Conservation (phyloP, 352 stramenopile genomes). For the Thraustochytrium striatum region DNA sequence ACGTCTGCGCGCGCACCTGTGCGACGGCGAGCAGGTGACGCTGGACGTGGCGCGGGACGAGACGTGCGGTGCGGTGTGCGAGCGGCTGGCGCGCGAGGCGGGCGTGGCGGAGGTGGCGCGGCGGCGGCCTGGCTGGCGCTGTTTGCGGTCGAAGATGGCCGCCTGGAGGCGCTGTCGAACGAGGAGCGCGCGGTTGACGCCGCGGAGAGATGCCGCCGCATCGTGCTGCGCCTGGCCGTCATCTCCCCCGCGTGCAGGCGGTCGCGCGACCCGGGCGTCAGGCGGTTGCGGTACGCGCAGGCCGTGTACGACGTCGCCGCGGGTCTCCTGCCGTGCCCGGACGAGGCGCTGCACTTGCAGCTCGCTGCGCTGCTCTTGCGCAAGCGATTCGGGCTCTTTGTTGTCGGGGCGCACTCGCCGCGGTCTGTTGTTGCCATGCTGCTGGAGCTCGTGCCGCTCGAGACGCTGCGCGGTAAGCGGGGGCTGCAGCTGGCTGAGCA, state of each 20-base stretch:
- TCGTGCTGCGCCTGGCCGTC: neutral
- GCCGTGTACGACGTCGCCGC: slow-evolving; percentile 3
- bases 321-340: neutral
- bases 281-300: slow-evolving; percentile 15
- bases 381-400: neutral
- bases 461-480: neutral
- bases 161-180: neutral
- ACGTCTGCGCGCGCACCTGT: no score
- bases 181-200: neutral
- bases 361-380: slow-evolving; percentile 13
- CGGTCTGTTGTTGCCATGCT: neutral
- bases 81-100: neutral
- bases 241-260: neutral
- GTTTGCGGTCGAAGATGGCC: neutral
- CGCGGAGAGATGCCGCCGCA: neutral
- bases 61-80: neutral
- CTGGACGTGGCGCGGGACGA: no score
- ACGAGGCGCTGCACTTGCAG: neutral
- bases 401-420: neutral
- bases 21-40: no score
- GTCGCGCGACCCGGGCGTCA: slow-evolving; percentile 11
- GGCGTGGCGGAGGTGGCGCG: neutral
- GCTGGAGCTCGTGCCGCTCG: neutral
- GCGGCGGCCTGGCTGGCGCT: neutral
- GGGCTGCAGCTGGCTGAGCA: neutral